These are phyloP conservation scores for Lactarius akahatsu DNA, from an alignment of 768 basidiomycete genomes.

Conservation along the genomic window DNA sequence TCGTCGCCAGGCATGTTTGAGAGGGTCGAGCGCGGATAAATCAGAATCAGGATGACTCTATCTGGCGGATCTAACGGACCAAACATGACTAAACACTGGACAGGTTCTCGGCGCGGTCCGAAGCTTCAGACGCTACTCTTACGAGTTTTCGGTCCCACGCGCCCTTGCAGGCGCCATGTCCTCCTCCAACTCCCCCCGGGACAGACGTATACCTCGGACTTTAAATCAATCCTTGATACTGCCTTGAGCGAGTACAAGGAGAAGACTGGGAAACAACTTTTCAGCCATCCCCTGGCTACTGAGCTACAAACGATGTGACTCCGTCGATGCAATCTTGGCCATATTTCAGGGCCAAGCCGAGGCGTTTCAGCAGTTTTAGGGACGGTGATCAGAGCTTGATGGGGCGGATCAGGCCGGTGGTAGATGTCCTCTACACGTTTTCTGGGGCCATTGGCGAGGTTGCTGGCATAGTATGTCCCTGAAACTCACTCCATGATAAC, in stretches of 20 bases:
- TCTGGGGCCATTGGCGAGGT: not conserved
- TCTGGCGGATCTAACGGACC: too few species aligned
- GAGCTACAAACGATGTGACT: constrained; percentile 4
- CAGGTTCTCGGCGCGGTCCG: too few species aligned
- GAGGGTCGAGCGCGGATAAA: too few species aligned
- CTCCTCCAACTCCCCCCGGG: not conserved
- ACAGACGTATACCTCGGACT: not conserved
- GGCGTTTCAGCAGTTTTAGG: constrained; percentile 1
- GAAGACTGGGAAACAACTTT: constrained; percentile 6
- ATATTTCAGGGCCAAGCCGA: constrained; percentile 3
- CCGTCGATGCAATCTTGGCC: not conserved
- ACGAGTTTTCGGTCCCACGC: too few species aligned
- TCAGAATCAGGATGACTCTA: too few species aligned
- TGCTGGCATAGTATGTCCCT: not conserved
- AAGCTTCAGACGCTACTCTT: too few species aligned
- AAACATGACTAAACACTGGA: too few species aligned
- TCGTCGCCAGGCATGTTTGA: too few species aligned
- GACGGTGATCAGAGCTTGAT: not conserved
- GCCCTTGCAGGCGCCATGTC: too few species aligned
- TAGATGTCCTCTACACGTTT: constrained; percentile 5
- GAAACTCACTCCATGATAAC: not conserved
- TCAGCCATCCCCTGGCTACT: constrained; percentile 1
- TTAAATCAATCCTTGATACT: constrained; percentile 3
- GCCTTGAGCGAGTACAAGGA: not conserved
- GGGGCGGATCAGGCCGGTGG: not conserved